A percentile compares a stretch with the other conserved stretches of the same genome.
Conservation (phyloP, 148 eudicot genomes). For the Arbutus unedo region DNA sequence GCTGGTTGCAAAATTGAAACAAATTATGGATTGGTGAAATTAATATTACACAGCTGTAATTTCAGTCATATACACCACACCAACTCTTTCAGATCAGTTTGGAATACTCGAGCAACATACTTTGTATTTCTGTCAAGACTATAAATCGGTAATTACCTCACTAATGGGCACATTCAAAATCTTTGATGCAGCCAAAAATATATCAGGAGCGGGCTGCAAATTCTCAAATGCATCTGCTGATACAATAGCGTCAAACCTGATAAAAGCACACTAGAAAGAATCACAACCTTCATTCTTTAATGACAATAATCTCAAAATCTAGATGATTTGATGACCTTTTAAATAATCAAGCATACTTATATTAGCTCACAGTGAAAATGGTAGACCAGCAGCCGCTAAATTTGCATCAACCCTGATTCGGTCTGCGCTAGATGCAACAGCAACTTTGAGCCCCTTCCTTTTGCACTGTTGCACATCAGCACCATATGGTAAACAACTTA, state of each 20-base stretch:
- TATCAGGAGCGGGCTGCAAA: slow-evolving; percentile 95
- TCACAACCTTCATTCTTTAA: slow-evolving; percentile 7
- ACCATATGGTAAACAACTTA: slow-evolving; percentile 13
- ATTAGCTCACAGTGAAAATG: slow-evolving; percentile 60
- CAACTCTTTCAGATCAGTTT: background rate
- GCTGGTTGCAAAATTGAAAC: background rate
- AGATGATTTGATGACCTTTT: background rate
- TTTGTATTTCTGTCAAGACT: slow-evolving; percentile 3
- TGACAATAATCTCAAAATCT: background rate
- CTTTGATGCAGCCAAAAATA: slow-evolving; percentile 86
- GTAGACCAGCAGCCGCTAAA: slow-evolving; percentile 90
- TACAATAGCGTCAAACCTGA: slow-evolving; percentile 97
- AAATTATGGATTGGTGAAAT: background rate
- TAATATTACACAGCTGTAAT: background rate
- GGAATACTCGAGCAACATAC: background rate
- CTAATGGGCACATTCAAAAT: slow-evolving; percentile 61
- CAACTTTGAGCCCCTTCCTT: slow-evolving; percentile 86
- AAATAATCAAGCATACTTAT: background rate
- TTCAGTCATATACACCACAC: background rate
- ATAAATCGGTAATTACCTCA: slow-evolving; percentile 53
- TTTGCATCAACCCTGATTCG: slow-evolving; percentile 95
- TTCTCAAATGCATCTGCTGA: slow-evolving; percentile 98
- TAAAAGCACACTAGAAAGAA: slow-evolving; percentile 11
- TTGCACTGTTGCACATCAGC: slow-evolving; percentile 64
- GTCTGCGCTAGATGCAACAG: slow-evolving; percentile 99